phyloP scores from a whole-genome alignment of 306 rosid genomes.

The Rubus parviflorus region DNA sequence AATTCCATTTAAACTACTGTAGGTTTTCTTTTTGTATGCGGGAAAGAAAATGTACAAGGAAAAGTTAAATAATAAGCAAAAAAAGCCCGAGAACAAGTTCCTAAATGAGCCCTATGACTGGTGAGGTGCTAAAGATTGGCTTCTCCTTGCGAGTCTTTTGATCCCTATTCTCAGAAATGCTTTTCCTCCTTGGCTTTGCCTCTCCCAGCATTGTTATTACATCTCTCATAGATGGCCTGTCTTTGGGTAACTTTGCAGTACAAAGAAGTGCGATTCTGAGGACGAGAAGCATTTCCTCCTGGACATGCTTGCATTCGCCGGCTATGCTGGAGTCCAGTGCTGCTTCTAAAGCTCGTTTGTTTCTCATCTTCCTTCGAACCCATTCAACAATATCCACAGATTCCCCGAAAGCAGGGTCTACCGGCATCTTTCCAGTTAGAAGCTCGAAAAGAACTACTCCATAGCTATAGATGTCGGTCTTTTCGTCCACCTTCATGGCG shows the following conservation, averaged over 20 bases:
- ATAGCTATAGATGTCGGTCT: slow-evolving; percentile 78
- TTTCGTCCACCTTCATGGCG: slow-evolving; percentile 79
- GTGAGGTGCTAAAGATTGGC: slow-evolving; percentile 54
- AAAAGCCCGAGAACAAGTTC: slow-evolving; percentile 17
- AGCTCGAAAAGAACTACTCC: slow-evolving; percentile 89
- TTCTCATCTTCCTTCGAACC: slow-evolving; percentile 52
- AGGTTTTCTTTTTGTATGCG: background rate
- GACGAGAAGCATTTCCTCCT: slow-evolving; percentile 91
- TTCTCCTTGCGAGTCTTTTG: slow-evolving; percentile 44
- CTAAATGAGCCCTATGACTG: slow-evolving; percentile 45
- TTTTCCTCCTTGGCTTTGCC: slow-evolving; percentile 88
- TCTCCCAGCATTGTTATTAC: slow-evolving; percentile 82
- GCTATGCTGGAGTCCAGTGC: slow-evolving; percentile 61
- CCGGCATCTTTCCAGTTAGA: slow-evolving; percentile 62
- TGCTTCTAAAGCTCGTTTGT: slow-evolving; percentile 46
- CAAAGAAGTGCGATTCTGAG: slow-evolving; percentile 74
- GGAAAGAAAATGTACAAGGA: background rate
- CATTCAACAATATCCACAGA: slow-evolving; percentile 62
- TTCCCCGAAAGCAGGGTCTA: slow-evolving; percentile 61
- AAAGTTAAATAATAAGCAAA: background rate
- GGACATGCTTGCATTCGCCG: slow-evolving; percentile 69
- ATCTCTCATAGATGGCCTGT: slow-evolving; percentile 83
- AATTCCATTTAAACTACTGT: background rate
- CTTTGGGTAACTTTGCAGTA: slow-evolving; percentile 79
- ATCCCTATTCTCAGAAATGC: slow-evolving; percentile 48